Evolutionary conservation across 345 rosid species (phyloP).

Genomic region (Eucalyptus dawsonii): DNA sequence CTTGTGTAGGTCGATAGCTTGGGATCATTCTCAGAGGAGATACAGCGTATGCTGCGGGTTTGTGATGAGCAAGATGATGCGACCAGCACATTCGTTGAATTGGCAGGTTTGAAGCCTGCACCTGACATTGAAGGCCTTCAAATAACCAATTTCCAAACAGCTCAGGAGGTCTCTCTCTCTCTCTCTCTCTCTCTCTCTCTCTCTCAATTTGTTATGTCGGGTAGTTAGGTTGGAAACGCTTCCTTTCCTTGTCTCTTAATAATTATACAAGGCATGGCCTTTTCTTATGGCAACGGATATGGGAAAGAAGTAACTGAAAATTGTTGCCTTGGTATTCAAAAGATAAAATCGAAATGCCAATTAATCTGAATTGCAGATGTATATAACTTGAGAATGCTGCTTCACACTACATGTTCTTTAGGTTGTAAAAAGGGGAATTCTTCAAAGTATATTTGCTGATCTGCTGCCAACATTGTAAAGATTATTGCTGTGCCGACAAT

Average conservation of each 20-base stretch:
- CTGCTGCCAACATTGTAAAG: neutral
- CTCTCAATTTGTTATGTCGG: neutral
- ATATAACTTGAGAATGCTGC: neutral
- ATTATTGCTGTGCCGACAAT: neutral
- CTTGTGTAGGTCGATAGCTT: slow-evolving; percentile 49
- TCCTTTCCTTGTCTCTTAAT: neutral
- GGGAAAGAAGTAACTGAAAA: neutral
- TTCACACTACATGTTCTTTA: neutral
- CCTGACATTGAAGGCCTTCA: slow-evolving; percentile 16
- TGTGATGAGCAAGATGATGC: slow-evolving; percentile 77
- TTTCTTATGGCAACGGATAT: neutral
- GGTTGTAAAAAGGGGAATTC: neutral
- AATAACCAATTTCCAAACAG: slow-evolving; percentile 1
- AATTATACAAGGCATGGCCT: neutral
- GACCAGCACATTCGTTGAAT: slow-evolving; percentile 41
- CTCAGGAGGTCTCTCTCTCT: slow-evolving; percentile 23
- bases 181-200: neutral
- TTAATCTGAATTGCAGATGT: neutral
- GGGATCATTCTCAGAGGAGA: slow-evolving; percentile 48
- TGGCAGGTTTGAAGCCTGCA: slow-evolving; percentile 24
- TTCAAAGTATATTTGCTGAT: neutral
- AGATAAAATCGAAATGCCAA: neutral
- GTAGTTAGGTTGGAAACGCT: neutral
- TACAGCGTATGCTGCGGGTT: slow-evolving; percentile 41
- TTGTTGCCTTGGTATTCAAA: neutral